Base-by-base conservation (phyloP, 768 basidiomycete genomes). In the Dacryopinax spathularia region DNA sequence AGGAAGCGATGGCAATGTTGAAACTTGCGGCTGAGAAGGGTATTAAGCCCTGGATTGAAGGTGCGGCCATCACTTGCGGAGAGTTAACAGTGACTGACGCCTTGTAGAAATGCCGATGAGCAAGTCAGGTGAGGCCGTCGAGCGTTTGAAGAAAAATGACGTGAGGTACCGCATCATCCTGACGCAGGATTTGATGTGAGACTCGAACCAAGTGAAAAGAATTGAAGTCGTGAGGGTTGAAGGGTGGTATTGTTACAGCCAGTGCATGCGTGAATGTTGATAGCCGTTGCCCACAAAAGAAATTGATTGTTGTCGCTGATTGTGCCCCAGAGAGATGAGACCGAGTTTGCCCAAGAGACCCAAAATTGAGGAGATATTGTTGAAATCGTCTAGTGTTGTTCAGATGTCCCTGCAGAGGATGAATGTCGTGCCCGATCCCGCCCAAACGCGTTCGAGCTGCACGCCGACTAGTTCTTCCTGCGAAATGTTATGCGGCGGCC, bases 1-100 rank as follows among this genome's bases (percentile, higher is more conserved):
- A 78, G 62, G 84, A 85, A 68, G 79, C 76, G n/a, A 62, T 77
- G 18, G 77, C 79, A 63, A 87, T 86, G 84, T 76, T 85, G 35
- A 71, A 81, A 60, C 77, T 87, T 33, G 82, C 82, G 1, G 78
- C 77, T 5, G 75, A 81, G 66, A 81, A 85, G 71, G 73, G 75
- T 1, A 73, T 86, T 66, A 76, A 78, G 68, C 77, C 79, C 12
- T 82, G 78, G 76, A 72, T 78, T 65, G 48, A 67, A 60, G 70
- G 48, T 56, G 20, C 3, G 48, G 9, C 9, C 25, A 56, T 27
- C 9, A 71, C 67, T 62, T 66, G 16, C 43, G 59, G 2, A 39
- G 71, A 35, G 35, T 69, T 48, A 66, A 68, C 60, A 68, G 43
- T 41, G 65, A 66, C 63, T 48, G 31, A 62, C 60, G 20, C 62